phyloP scores from a whole-genome alignment of 768 basidiomycete species.

The Lactifluus volemus region DNA sequence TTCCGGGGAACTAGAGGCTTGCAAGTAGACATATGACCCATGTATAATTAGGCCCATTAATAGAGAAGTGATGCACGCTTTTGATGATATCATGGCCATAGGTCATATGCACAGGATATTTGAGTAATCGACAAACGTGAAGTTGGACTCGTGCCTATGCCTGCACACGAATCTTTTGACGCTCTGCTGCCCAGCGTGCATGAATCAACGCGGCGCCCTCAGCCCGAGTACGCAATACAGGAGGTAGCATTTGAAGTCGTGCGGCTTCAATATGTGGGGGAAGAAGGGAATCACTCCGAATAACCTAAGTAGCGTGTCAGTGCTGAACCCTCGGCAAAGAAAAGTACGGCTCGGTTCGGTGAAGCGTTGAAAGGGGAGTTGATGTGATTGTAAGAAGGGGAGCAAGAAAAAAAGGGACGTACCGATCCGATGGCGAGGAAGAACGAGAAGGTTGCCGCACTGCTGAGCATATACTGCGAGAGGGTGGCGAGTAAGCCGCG shows the following conservation, averaged over 20 bases:
- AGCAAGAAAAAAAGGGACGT: conserved; percentile 22
- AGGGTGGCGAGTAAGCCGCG: conserved; percentile 85
- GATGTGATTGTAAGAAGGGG: neutral
- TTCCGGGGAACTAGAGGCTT: neutral
- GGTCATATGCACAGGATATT: conserved; percentile 2
- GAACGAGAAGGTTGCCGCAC: conserved; percentile 94
- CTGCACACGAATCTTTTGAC: conserved; percentile 20
- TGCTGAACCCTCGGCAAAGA: neutral
- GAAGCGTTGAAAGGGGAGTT: neutral
- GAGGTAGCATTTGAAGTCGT: conserved; percentile 46
- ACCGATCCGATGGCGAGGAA: conserved; percentile 95
- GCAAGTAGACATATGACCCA: conserved; percentile 4
- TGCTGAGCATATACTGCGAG: conserved; percentile 97
- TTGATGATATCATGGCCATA: neutral
- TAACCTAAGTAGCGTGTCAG: conserved; percentile 48
- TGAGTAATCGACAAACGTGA: neutral
- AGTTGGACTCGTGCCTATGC: neutral
- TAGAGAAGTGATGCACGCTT: conserved; percentile 6
- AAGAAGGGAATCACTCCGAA: conserved; percentile 66
- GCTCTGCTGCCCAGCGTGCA: conserved; percentile 66
- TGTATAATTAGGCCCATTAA: conserved; percentile 1
- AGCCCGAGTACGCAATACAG: conserved; percentile 51
- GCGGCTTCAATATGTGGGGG: conserved; percentile 57
- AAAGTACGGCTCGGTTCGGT: neutral
- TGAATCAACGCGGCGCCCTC: conserved; percentile 66